A percentile compares a stretch with the other conserved stretches of the same genome.
These are phyloP conservation scores for Nematocida parisii DNA, from an alignment of 371 early-diverging fungal genomes.

Conservation along the genomic window DNA sequence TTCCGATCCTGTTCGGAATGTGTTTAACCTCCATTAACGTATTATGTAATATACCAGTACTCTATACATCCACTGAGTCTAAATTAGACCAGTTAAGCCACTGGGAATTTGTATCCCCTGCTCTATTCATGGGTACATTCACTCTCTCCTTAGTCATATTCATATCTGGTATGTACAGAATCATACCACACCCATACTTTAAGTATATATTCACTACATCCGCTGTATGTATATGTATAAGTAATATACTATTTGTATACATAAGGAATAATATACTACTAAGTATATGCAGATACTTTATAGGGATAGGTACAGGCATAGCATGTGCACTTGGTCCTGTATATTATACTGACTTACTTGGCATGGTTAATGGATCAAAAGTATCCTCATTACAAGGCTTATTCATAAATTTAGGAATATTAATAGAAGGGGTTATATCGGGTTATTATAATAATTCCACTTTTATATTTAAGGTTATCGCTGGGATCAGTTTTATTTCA, in stretches of 20 bases:
- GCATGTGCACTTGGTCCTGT: constrained; percentile 32
- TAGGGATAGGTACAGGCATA: constrained; percentile 37
- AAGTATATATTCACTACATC: constrained; percentile 16
- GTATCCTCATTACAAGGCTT: constrained; percentile 21
- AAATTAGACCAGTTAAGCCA: not conserved
- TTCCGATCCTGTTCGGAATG: constrained; percentile 55
- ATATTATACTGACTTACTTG: constrained; percentile 18
- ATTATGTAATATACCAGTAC: constrained; percentile 1
- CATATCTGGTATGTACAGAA: not conserved
- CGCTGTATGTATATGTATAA: not conserved
- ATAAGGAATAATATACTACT: not conserved
- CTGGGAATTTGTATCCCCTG: not conserved
- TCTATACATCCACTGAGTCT: not conserved
- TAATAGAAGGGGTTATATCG: constrained; percentile 2
- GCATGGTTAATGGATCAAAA: not conserved
- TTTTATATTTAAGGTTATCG: constrained; percentile 20
- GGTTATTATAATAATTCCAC: not conserved
- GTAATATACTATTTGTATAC: not conserved
- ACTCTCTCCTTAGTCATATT: not conserved
- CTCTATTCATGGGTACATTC: not conserved
- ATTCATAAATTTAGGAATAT: constrained; percentile 36
- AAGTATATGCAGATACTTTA: not conserved
- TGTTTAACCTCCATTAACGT: not conserved
- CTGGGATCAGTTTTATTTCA: not conserved
- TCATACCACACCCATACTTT: not conserved